Percentiles rank a stretch among this genome's conserved stretches.
These are phyloP conservation scores for Graphilbum ipis-grandicollis DNA, from an alignment of 2,329 filamentous ascomycete genomes.

Conservation along the genomic window DNA sequence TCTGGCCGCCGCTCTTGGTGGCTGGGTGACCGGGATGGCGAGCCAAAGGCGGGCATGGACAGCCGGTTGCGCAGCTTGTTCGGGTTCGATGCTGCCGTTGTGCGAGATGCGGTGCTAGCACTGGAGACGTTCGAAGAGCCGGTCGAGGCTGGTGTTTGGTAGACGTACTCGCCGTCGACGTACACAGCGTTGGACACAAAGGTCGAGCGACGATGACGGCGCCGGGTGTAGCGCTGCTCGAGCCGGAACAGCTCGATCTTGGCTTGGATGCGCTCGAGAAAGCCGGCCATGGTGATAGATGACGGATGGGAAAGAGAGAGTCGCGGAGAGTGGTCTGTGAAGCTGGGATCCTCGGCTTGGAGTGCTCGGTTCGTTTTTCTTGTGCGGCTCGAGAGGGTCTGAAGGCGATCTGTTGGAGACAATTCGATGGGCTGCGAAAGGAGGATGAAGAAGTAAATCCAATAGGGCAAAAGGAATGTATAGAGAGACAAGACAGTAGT, in stretches of 20 bases:
- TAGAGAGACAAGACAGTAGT: too few relatives aligned
- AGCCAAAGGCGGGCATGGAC: slow-evolving; percentile 38
- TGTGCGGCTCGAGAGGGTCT: too few relatives aligned
- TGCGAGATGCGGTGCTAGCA: slow-evolving; percentile 14
- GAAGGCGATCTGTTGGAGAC: too few relatives aligned
- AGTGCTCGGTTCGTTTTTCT: too few relatives aligned
- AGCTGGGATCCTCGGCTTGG: too few relatives aligned
- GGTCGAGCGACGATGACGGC: slow-evolving; percentile 69
- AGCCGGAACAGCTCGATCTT: slow-evolving; percentile 85
- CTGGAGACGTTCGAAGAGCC: slow-evolving; percentile 29
- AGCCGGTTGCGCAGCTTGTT: slow-evolving; percentile 28
- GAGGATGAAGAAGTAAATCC: background rate
- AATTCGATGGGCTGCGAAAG: too few relatives aligned
- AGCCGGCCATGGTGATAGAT: slow-evolving; percentile 20
- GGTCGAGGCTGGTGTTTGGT: slow-evolving; percentile 44
- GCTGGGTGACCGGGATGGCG: slow-evolving; percentile 17
- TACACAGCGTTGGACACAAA: slow-evolving; percentile 83
- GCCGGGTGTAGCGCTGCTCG: slow-evolving; percentile 85
- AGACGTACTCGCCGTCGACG: slow-evolving; percentile 90
- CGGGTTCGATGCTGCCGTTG: slow-evolving; percentile 11
- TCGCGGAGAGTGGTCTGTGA: background rate
- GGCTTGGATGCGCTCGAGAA: slow-evolving; percentile 43
- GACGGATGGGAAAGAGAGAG: background rate
- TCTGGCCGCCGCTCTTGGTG: slow-evolving; percentile 22
- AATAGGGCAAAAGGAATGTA: background rate